phyloP scores from a whole-genome alignment of 2,329 filamentous ascomycete genomes.

The Pseudogymnoascus sp. region DNA sequence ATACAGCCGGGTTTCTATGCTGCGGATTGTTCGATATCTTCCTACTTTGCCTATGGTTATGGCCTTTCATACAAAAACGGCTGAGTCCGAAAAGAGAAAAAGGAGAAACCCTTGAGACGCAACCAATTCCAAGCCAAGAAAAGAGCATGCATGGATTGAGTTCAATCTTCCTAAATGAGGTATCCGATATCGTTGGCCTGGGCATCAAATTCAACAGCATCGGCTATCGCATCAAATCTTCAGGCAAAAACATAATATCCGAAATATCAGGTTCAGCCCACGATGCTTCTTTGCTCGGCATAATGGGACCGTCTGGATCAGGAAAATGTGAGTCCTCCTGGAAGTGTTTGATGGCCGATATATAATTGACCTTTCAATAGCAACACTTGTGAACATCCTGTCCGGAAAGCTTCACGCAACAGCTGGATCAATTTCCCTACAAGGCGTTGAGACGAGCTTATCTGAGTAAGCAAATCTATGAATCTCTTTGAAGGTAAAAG shows the following conservation, averaged over 20 bases:
- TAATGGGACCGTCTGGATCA: constrained; percentile 53
- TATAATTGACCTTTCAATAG: constrained; percentile 15
- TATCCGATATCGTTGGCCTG: constrained; percentile 44
- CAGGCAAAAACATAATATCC: constrained; percentile 38
- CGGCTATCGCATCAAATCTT: constrained; percentile 39
- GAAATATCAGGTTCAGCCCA: constrained; percentile 47
- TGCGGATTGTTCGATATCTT: constrained; percentile 36
- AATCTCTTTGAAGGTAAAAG: not conserved
- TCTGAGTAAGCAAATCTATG: constrained; percentile 17
- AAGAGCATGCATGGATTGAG: constrained; percentile 36
- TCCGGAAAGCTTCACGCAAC: constrained; percentile 49
- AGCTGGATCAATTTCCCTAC: constrained; percentile 43
- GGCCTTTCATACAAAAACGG: constrained; percentile 30
- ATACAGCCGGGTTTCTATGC: constrained; percentile 36
- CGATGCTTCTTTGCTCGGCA: constrained; percentile 44
- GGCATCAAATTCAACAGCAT: constrained; percentile 45
- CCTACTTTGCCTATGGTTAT: constrained; percentile 31
- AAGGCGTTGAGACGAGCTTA: constrained; percentile 28
- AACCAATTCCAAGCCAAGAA: constrained; percentile 24
- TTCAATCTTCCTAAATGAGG: constrained; percentile 44
- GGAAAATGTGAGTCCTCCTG: constrained; percentile 36
- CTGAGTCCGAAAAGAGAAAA: constrained; percentile 20
- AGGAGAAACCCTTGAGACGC: constrained; percentile 25
- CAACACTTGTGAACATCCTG: constrained; percentile 51
- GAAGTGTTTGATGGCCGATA: not conserved